Evolutionary conservation across 176 grass and related monocot genomes (phyloP), one percentile per base, ranked within the genome.

Genomic region (Phyllostachys edulis): DNA sequence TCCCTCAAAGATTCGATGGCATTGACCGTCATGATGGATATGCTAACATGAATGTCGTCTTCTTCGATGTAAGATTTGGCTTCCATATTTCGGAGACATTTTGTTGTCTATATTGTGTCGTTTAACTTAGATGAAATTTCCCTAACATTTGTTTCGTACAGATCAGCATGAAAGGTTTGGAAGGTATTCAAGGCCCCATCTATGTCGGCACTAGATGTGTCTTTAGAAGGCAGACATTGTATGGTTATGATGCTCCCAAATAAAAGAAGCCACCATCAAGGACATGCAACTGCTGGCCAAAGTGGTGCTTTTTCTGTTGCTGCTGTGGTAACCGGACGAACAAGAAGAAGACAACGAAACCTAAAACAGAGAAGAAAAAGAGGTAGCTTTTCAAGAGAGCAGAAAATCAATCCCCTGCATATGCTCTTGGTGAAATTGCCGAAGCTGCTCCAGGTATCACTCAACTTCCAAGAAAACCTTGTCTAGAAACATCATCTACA

Each of bases 81-180:
- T 62, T 86, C 24, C n/a, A 34, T 60, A 8, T 61, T 75, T 21
- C 69, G 23, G 62, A 24, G 18, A 23, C 57, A 61, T 61, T 61
- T 61, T 24, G 56, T 60, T 24, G n/a, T 4, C 56, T 60, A 12
- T 60, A 60, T 24, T 76, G 29, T 52, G 71, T 12, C 29, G 5
- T 10, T 54, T 73, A 18, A 32, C 18, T 73, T 52, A 1, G 4
- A 18, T 20, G 2, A 17, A 52, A 18, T 64, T 16, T 15, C n/a
- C 67, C 17, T 52, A 42, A 73, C 24, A 82, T 73, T 68, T 79
- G n/a, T 16, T 50, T 85, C 11, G 52, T 85, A 77, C 84, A 97
- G 94, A 97, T 97, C 76, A 97, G 94, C 85, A 97, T 94, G 94
- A 97, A 97, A 89, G 94, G 94, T 92, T 71, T 97, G 85, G 94